These are phyloP conservation scores for Pseudogymnoascus sp. DNA, from an alignment of 2,329 filamentous ascomycete species.

Conservation along the genomic window DNA sequence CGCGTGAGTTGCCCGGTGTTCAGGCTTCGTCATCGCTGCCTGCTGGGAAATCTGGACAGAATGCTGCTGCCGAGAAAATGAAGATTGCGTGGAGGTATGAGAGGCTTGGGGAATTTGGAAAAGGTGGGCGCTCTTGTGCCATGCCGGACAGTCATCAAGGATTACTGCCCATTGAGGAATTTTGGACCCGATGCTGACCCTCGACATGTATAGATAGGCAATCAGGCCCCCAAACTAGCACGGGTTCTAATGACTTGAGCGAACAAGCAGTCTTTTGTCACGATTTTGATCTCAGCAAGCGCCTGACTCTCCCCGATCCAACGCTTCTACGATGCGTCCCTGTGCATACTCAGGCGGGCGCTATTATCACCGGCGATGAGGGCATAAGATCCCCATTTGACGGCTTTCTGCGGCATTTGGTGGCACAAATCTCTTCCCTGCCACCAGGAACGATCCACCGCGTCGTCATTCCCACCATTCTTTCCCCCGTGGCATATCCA, in stretches of 20 bases:
- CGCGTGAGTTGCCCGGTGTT: constrained; percentile 73
- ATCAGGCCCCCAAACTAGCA: constrained; percentile 19
- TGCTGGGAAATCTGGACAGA: constrained; percentile 36
- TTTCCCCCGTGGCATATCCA: constrained; percentile 81
- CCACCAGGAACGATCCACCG: constrained; percentile 64
- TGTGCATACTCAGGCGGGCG: constrained; percentile 27
- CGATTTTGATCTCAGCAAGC: constrained; percentile 64
- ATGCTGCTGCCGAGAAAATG: constrained; percentile 59
- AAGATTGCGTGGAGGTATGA: constrained; percentile 99
- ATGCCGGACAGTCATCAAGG: neutral
- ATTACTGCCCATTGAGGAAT: constrained; percentile 18
- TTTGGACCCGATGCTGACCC: constrained; percentile 18
- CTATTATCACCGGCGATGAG: constrained; percentile 26
- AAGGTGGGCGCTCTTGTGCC: constrained; percentile 32
- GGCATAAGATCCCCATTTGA: constrained; percentile 51
- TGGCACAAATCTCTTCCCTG: constrained; percentile 49
- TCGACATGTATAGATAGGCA: constrained; percentile 21
- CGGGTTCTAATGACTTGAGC: constrained; percentile 7
- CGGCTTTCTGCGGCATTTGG: constrained; percentile 55
- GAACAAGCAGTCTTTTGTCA: constrained; percentile 54
- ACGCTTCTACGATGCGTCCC: constrained; percentile 48
- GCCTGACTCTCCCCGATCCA: constrained; percentile 51
- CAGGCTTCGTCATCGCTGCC: constrained; percentile 31
- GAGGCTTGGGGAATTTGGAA: constrained; percentile 64
- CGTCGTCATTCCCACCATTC: constrained; percentile 73